Percentiles rank a stretch among this genome's conserved stretches.
These are phyloP conservation scores for Erythrobasidium hasegawianum DNA, from an alignment of 1,284 basidiomycete species.

Conservation along the genomic window DNA sequence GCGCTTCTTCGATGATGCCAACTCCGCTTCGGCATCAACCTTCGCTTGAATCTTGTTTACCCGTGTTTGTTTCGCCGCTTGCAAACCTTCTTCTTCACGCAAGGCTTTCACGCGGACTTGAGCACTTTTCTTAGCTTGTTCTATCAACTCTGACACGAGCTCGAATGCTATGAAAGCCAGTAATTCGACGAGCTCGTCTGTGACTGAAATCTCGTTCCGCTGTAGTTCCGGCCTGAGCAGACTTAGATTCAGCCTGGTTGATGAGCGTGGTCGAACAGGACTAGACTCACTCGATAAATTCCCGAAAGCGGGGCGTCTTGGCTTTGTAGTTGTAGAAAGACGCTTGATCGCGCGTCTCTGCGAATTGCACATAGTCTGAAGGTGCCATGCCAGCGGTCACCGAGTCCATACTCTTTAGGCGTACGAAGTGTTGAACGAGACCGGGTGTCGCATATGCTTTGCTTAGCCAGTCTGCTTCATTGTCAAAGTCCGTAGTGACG, in stretches of 20 bases:
- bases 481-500: background rate
- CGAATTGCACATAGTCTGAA: constrained; percentile 29
- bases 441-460: constrained; percentile 10
- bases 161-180: constrained; percentile 28
- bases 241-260: too few species aligned
- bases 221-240: constrained; percentile 9
- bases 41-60: background rate
- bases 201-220: constrained; percentile 10
- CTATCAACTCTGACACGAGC: constrained; percentile 23
- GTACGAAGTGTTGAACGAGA: constrained; percentile 17
- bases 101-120: constrained; percentile 6
- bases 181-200: constrained; percentile 25
- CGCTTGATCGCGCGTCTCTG: constrained; percentile 28
- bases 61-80: background rate
- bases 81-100: background rate
- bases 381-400: constrained; percentile 15
- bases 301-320: constrained; percentile 24
- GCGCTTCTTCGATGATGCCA: background rate
- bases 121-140: constrained; percentile 23
- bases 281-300: constrained; percentile 13
- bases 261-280: too few species aligned
- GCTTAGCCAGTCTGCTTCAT: background rate
- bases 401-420: constrained; percentile 15
- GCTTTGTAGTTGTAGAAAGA: constrained; percentile 22
- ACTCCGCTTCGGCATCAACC: background rate